Percentiles rank a stretch among this genome's conserved stretches.
These are phyloP conservation scores for Epichloe festucae DNA, from an alignment of 2,329 filamentous ascomycete species.

Conservation along the genomic window DNA sequence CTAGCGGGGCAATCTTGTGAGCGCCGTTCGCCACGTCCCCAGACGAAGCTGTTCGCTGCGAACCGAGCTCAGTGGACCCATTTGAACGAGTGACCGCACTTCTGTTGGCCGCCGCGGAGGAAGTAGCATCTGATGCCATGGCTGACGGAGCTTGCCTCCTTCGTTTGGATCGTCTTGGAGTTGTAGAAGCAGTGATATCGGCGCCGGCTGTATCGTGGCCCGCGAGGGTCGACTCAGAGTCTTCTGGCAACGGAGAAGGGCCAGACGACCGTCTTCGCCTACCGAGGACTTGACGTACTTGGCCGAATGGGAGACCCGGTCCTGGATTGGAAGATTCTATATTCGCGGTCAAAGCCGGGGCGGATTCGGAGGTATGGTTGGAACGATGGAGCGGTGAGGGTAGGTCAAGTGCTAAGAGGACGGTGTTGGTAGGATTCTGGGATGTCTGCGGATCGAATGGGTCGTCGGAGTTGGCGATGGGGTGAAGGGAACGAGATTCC, in stretches of 20 bases:
- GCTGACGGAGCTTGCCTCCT: conserved; percentile 43
- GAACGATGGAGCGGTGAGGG: conserved; percentile 12
- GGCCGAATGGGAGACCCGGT: conserved; percentile 14
- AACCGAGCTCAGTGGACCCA: conserved; percentile 26
- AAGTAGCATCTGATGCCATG: conserved; percentile 51
- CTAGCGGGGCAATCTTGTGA: conserved; percentile 26
- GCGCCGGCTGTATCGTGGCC: conserved; percentile 10
- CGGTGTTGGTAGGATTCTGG: conserved; percentile 33
- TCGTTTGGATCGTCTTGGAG: conserved; percentile 23
- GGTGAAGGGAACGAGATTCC: conserved; percentile 18
- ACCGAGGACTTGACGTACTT: conserved; percentile 33
- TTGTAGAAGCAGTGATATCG: conserved; percentile 6
- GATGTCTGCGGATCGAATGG: conserved; percentile 44
- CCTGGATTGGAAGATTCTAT: conserved; percentile 26
- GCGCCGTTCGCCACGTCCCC: conserved; percentile 31
- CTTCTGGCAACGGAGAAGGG: conserved; percentile 23
- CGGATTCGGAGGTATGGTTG: conserved; percentile 13
- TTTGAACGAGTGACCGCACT: conserved; percentile 26
- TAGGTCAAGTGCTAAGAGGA: conserved; percentile 27
- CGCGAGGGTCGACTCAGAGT: conserved; percentile 12
- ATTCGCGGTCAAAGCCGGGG: conserved; percentile 23
- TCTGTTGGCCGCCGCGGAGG: conserved; percentile 41
- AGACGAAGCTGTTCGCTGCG: conserved; percentile 11
- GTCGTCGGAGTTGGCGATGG: conserved; percentile 44
- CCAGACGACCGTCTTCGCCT: conserved; percentile 38